Conservation (phyloP, 768 basidiomycete genomes). For the Nidula microcarpa region DNA sequence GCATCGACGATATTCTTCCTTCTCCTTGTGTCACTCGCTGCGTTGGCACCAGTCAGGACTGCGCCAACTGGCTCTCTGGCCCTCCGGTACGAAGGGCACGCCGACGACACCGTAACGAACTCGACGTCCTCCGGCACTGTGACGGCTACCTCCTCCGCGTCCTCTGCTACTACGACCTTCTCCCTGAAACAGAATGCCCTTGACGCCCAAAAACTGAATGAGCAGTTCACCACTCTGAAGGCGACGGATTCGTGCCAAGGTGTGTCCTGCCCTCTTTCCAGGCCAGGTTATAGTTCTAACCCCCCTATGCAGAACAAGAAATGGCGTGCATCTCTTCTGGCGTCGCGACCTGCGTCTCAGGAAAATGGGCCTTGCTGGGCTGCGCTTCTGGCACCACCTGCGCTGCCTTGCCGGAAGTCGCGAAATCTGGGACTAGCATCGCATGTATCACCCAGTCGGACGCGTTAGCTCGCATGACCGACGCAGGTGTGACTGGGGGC, state of each 20-base stretch:
- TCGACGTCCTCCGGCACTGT: neutral
- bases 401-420: conserved; percentile 46
- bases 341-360: conserved; percentile 41
- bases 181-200: conserved; percentile 38
- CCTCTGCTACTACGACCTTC: too few relatives aligned
- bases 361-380: conserved; percentile 32
- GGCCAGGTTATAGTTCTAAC: neutral
- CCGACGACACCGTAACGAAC: conserved; percentile 8
- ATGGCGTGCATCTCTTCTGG: conserved; percentile 34
- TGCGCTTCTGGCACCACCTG: conserved; percentile 37
- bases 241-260: conserved; percentile 43
- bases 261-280: conserved; percentile 15
- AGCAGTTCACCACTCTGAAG: conserved; percentile 41
- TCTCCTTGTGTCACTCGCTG: conserved; percentile 13
- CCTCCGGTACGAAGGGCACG: conserved; percentile 20
- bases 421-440: conserved; percentile 40
- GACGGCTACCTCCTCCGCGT: conserved; percentile 12
- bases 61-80: conserved; percentile 23
- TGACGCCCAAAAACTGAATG: conserved; percentile 47
- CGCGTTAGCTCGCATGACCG: conserved; percentile 33
- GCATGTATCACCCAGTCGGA: conserved; percentile 38
- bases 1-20: conserved; percentile 5
- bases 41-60: conserved; percentile 25
- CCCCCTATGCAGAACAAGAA: conserved; percentile 22
- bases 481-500: conserved; percentile 41